Evolutionary conservation across 1,139 yeast species (phyloP).

Genomic region (Sugiyamaella sp.): DNA sequence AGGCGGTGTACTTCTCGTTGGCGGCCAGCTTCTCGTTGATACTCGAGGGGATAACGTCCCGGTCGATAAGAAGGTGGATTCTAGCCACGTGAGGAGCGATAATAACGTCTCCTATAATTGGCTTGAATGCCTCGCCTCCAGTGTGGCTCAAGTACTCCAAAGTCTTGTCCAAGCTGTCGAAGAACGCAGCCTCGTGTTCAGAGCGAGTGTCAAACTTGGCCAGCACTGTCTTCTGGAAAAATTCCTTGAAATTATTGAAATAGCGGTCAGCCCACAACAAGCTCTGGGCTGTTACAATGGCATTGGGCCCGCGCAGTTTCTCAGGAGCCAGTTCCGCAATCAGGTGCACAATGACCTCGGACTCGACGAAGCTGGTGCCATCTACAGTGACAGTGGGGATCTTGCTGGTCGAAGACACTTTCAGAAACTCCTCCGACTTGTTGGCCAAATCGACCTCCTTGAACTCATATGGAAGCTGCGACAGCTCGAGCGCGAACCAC

Average conservation of each 20-base stretch:
- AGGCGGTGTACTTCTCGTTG: slow-evolving; percentile 23
- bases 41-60: slow-evolving; percentile 17
- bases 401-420: slow-evolving; percentile 34
- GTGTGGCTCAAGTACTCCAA: slow-evolving; percentile 17
- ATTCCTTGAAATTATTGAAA: slow-evolving; percentile 22
- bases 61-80: slow-evolving; percentile 20
- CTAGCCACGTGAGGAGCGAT: slow-evolving; percentile 23
- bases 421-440: slow-evolving; percentile 35
- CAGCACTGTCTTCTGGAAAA: slow-evolving; percentile 13
- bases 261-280: slow-evolving; percentile 34
- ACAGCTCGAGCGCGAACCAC: slow-evolving; percentile 5
- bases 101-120: slow-evolving; percentile 23
- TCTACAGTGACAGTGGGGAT: slow-evolving; percentile 31
- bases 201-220: slow-evolving; percentile 16
- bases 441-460: slow-evolving; percentile 32
- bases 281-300: slow-evolving; percentile 31
- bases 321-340: slow-evolving; percentile 33
- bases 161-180: slow-evolving; percentile 22
- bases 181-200: slow-evolving; percentile 19
- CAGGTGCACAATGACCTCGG: slow-evolving; percentile 31
- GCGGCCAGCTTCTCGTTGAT: slow-evolving; percentile 17
- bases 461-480: slow-evolving; percentile 31
- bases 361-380: slow-evolving; percentile 32
- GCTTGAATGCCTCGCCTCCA: slow-evolving; percentile 9
- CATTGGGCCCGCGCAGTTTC: slow-evolving; percentile 27